phyloP scores from a whole-genome alignment of 2,329 filamentous ascomycete genomes.

The Macroventuria anomochaeta region DNA sequence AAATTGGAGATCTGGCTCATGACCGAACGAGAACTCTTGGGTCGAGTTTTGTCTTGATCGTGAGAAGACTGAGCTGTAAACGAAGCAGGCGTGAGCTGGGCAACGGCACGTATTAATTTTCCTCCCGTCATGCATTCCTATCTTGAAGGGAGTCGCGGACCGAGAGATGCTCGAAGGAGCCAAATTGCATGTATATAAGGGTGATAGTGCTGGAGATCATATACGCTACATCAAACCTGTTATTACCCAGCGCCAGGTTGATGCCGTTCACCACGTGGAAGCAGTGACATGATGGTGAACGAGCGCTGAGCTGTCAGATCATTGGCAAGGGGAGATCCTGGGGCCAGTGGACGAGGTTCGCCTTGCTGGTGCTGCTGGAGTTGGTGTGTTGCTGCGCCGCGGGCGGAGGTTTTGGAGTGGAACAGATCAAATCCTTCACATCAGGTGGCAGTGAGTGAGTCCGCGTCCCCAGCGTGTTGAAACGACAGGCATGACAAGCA shows the following conservation, averaged over 20 bases:
- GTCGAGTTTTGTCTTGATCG: background rate
- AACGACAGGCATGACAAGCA: constrained; percentile 15
- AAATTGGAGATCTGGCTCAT: constrained; percentile 4
- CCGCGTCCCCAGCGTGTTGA: constrained; percentile 10
- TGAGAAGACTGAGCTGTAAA: background rate
- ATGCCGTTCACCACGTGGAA: constrained; percentile 19
- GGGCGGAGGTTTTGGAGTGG: constrained; percentile 12
- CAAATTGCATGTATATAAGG: constrained; percentile 8
- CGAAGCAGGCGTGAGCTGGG: constrained; percentile 9
- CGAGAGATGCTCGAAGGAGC: constrained; percentile 1
- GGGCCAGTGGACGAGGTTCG: background rate
- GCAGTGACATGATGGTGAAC: constrained; percentile 10
- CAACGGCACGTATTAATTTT: constrained; percentile 13
- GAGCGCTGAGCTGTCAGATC: constrained; percentile 15
- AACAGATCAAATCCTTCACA: constrained; percentile 2
- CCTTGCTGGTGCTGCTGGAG: background rate
- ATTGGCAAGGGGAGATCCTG: constrained; percentile 5
- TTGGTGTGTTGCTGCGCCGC: constrained; percentile 1
- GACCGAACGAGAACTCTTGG: background rate
- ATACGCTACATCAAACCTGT: constrained; percentile 5
- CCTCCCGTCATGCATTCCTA: constrained; percentile 6
- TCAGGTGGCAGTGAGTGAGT: constrained; percentile 11
- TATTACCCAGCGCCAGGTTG: constrained; percentile 16
- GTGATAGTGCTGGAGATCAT: constrained; percentile 21
- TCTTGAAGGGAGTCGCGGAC: constrained; percentile 2